Percentiles rank a stretch among this genome's conserved stretches.
These are phyloP conservation scores for Ananas comosus DNA, from an alignment of 176 grass and related monocot species.

Conservation along the genomic window DNA sequence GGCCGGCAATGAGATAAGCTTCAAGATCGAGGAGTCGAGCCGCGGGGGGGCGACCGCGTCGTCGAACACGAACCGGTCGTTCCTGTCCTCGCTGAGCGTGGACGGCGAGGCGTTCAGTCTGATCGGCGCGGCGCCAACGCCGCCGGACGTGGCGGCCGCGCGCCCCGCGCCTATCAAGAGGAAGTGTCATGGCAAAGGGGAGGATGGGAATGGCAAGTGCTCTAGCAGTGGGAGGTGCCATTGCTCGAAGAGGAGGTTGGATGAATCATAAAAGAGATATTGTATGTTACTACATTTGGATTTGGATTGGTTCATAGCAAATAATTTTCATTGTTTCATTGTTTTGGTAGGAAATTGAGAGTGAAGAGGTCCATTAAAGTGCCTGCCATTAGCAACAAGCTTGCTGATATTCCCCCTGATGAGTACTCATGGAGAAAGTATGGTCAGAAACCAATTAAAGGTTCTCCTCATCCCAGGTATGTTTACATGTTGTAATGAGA, in stretches of 20 bases:
- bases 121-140: conserved; percentile 29
- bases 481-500: not conserved
- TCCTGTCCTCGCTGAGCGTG: conserved; percentile 75
- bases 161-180: conserved; percentile 33
- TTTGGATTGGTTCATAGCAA: not conserved
- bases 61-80: conserved; percentile 33
- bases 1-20: conserved; percentile 48
- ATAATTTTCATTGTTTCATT: conserved; percentile 2
- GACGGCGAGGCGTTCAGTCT: conserved; percentile 68
- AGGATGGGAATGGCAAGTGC: conserved; percentile 65
- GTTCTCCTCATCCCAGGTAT: conserved; percentile 98
- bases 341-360: conserved; percentile 51
- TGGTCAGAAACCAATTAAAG: conserved; percentile 95
- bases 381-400: conserved; percentile 91
- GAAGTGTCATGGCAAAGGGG: conserved; percentile 40
- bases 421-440: conserved; percentile 99
- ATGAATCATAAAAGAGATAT: not conserved
- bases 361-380: conserved; percentile 92
- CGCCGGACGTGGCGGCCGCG: conserved; percentile 34
- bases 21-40: conserved; percentile 59
- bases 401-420: conserved; percentile 84
- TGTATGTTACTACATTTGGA: not conserved
- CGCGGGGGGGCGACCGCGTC: conserved; percentile 35
- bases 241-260: conserved; percentile 87
- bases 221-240: conserved; percentile 52